These are phyloP conservation scores for Fusarium pseudoanthophilum DNA, from an alignment of 2,329 filamentous ascomycete species.

Conservation along the genomic window DNA sequence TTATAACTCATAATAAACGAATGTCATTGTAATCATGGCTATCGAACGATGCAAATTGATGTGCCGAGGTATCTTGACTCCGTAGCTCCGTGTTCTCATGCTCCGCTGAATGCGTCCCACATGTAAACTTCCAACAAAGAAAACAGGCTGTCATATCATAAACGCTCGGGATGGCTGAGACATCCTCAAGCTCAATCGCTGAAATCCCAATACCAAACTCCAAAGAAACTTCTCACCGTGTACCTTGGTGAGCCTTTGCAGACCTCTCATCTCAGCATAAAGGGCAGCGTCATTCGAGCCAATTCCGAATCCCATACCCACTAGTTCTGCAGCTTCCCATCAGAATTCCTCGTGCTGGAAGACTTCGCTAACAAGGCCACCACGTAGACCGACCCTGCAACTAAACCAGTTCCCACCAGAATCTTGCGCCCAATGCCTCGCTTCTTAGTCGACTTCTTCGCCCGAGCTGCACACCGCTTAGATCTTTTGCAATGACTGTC, in stretches of 20 bases:
- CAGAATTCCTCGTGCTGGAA: slow-evolving; percentile 59
- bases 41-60: slow-evolving; percentile 4
- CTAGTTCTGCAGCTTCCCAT: slow-evolving; percentile 40
- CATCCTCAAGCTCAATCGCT: neutral
- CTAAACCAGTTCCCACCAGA: slow-evolving; percentile 63
- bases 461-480: neutral
- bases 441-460: slow-evolving; percentile 49
- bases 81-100: slow-evolving; percentile 25
- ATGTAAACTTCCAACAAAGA: neutral
- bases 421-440: slow-evolving; percentile 59
- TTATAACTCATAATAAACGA: slow-evolving; percentile 5
- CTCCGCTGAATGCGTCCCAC: neutral
- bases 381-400: slow-evolving; percentile 67
- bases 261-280: neutral
- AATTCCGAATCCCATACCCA: neutral
- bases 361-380: slow-evolving; percentile 69
- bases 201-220: slow-evolving; percentile 14
- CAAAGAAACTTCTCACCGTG: neutral
- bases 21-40: slow-evolving; percentile 18
- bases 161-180: neutral
- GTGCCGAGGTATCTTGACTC: slow-evolving; percentile 37
- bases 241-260: neutral
- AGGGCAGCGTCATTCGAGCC: neutral
- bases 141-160: neutral
- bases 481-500: slow-evolving; percentile 40